Evolutionary conservation across 208 protist genomes (phyloP).

Genomic region (Sergeia podlipaevii): DNA sequence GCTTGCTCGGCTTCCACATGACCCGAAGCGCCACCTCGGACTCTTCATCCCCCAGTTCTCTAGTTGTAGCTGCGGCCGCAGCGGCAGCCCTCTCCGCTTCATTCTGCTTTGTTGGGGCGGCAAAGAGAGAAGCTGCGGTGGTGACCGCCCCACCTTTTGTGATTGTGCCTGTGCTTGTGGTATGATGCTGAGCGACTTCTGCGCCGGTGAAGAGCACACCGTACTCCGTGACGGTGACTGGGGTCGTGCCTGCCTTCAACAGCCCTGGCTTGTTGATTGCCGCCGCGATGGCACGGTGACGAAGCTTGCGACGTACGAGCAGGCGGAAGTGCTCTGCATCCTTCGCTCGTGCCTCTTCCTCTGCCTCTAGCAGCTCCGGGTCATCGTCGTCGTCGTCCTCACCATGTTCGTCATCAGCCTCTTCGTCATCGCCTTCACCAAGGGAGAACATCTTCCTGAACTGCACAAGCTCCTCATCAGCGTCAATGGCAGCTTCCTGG

Average conservation of each 20-base stretch:
- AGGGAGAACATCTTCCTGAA: conserved; percentile 16
- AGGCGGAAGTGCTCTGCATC: conserved; percentile 15
- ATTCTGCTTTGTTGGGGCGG: too few species aligned
- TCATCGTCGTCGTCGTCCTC: conserved; percentile 4
- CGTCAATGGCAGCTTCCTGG: conserved; percentile 1
- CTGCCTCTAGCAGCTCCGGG: conserved; percentile 13
- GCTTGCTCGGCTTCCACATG: conserved; percentile 57
- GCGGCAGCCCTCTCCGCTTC: too few species aligned
- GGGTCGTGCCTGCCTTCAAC: conserved; percentile 22
- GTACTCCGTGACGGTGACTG: conserved; percentile 23
- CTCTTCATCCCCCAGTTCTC: not conserved
- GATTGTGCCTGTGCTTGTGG: not conserved
- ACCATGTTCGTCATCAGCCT: not conserved
- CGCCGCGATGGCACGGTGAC: conserved; percentile 18
- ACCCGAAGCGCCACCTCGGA: conserved; percentile 10
- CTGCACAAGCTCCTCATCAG: conserved; percentile 2
- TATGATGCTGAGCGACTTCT: not conserved
- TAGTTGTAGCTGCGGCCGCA: not conserved
- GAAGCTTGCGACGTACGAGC: conserved; percentile 26
- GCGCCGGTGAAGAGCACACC: conserved; percentile 28
- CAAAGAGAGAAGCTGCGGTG: too few species aligned
- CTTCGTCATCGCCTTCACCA: conserved; percentile 3
- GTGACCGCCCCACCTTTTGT: not conserved
- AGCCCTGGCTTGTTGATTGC: conserved; percentile 23
- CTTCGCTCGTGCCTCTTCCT: conserved; percentile 19